These are phyloP conservation scores for Umbelopsis ramanniana DNA, from an alignment of 192 early-diverging fungal genomes.

Conservation along the genomic window DNA sequence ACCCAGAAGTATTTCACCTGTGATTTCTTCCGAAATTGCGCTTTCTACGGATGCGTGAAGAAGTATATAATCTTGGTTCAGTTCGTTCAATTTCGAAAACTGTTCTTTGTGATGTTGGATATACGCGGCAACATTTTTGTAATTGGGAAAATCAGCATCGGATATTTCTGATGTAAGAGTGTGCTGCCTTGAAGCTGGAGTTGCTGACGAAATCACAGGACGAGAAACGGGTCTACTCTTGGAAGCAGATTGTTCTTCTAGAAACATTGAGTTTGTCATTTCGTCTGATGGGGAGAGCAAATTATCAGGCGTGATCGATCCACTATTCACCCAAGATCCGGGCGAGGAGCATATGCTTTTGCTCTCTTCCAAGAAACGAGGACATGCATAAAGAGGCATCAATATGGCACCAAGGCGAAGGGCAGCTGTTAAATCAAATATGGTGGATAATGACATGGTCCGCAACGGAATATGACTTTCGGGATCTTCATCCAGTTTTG, in stretches of 20 bases:
- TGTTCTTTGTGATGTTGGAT: constrained; percentile 14
- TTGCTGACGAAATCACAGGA: not conserved
- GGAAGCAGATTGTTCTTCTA: not conserved
- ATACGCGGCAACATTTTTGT: not conserved
- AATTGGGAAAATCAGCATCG: not conserved
- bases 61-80: constrained; percentile 27
- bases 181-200: not conserved
- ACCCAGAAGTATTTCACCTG: constrained; percentile 52
- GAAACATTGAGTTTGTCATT: not conserved
- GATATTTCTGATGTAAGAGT: not conserved
- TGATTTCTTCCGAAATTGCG: constrained; percentile 45
- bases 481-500: not conserved
- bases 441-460: constrained; percentile 5
- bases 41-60: constrained; percentile 45
- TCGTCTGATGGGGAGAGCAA: not conserved
- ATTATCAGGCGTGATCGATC: not conserved
- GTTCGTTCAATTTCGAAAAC: constrained; percentile 15
- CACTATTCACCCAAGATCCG: not conserved
- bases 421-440: constrained; percentile 7
- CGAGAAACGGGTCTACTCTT: not conserved
- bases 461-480: constrained; percentile 2
- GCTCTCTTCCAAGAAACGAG: constrained; percentile 6
- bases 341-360: not conserved
- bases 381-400: not conserved
- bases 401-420: not conserved